A percentile compares a stretch with the other conserved stretches of the same genome.
phyloP scores from a whole-genome alignment of 176 grass and related monocot species.

The Elaeis guineensis region DNA sequence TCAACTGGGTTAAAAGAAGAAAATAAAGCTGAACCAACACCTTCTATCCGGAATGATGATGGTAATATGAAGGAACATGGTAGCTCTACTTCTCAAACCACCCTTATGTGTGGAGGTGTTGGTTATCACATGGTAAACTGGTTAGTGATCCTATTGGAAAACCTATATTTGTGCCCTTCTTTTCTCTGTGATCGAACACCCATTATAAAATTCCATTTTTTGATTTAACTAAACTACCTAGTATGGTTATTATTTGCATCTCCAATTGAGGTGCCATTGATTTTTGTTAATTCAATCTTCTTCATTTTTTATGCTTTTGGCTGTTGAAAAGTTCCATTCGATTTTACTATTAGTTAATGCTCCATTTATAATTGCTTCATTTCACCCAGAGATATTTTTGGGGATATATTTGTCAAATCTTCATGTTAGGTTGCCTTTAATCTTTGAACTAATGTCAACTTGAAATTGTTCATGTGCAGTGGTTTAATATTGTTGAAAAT shows the following conservation, averaged over 20 bases:
- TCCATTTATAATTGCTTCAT: too few species aligned
- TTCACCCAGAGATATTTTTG: too few species aligned
- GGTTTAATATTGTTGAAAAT: slow-evolving; percentile 97
- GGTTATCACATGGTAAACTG: slow-evolving; percentile 99
- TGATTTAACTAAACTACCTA: too few species aligned
- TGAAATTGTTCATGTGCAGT: slow-evolving; percentile 41
- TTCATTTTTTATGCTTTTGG: too few species aligned
- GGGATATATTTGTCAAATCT: too few species aligned
- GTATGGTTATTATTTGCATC: too few species aligned
- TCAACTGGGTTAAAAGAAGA: slow-evolving; percentile 33
- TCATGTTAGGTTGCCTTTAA: neutral
- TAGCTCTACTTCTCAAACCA: slow-evolving; percentile 44
- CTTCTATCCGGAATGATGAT: slow-evolving; percentile 44
- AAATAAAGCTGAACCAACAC: slow-evolving; percentile 35
- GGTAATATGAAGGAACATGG: slow-evolving; percentile 26
- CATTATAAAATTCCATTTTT: too few species aligned
- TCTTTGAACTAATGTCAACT: slow-evolving; percentile 9
- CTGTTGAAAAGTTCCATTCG: too few species aligned
- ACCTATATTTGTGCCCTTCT: neutral
- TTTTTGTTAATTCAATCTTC: too few species aligned
- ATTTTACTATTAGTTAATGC: too few species aligned
- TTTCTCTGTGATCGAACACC: neutral
- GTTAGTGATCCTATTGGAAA: slow-evolving; percentile 53
- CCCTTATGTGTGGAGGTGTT: slow-evolving; percentile 85
- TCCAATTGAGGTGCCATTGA: too few species aligned